A percentile compares a stretch with the other conserved stretches of the same genome.
Conservation (phyloP, 495 filamentous ascomycete genomes). For the Aspergillus coremiiformis region DNA sequence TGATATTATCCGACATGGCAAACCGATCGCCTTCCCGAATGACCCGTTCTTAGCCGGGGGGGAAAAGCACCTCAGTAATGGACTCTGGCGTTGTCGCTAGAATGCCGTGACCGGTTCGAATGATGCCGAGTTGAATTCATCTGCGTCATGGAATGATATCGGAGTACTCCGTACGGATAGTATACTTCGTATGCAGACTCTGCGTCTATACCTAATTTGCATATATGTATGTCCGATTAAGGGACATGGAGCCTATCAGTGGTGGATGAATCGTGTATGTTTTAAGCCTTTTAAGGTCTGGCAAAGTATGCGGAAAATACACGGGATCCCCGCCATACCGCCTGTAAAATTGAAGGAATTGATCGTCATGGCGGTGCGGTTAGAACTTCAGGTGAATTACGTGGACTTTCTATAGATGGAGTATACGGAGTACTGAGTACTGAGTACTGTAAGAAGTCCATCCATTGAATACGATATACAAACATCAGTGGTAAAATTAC, state of each 20-base stretch:
- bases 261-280: too few relatives aligned
- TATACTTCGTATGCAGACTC: background rate
- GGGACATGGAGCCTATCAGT: background rate
- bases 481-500: too few relatives aligned
- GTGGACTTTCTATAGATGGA: too few relatives aligned
- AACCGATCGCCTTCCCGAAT: background rate
- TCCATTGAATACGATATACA: too few relatives aligned
- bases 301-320: background rate
- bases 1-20: background rate
- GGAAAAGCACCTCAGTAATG: too few relatives aligned
- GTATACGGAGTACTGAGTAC: too few relatives aligned
- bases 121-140: background rate
- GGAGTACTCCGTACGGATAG: background rate
- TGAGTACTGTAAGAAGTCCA: too few relatives aligned
- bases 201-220: background rate
- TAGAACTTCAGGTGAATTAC: background rate
- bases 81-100: too few relatives aligned
- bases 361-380: background rate
- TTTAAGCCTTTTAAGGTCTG: too few relatives aligned
- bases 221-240: background rate
- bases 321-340: background rate
- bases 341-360: background rate
- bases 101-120: background rate
- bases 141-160: background rate
- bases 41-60: background rate